Conservation (phyloP, 1,284 basidiomycete species). For the Paramarasmius palmivorus region DNA sequence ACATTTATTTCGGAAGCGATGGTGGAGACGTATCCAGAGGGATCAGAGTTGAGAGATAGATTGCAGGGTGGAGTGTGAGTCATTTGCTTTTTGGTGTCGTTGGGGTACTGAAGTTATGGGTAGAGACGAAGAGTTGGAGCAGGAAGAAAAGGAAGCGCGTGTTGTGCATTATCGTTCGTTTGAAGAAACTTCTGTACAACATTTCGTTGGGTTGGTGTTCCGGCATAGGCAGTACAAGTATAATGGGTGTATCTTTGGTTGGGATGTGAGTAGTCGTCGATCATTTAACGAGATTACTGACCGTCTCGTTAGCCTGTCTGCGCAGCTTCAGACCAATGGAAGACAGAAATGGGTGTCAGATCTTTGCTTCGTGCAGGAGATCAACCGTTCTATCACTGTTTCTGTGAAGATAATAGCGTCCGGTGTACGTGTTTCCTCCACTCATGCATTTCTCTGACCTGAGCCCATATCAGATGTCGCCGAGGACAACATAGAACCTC, state of each 20-base stretch:
- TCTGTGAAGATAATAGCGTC: constrained; percentile 37
- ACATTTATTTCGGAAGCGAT: constrained; percentile 15
- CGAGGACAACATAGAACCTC: constrained; percentile 39
- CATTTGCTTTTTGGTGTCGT: not conserved
- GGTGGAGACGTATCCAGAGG: constrained; percentile 6
- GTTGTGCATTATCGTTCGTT: constrained; percentile 27
- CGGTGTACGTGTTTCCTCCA: constrained; percentile 37
- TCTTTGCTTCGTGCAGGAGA: constrained; percentile 38
- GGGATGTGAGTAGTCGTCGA: constrained; percentile 45
- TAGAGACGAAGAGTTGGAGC: constrained; percentile 28
- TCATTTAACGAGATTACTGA: constrained; percentile 2
- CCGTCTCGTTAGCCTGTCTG: constrained; percentile 39
- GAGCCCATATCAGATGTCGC: constrained; percentile 35
- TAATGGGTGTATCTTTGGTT: constrained; percentile 49
- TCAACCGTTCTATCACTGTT: constrained; percentile 55
- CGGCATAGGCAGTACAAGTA: constrained; percentile 43
- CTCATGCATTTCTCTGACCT: not conserved
- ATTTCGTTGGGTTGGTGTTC: constrained; percentile 57
- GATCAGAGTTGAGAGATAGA: constrained; percentile 10
- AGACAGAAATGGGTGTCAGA: constrained; percentile 43
- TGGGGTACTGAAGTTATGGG: not conserved
- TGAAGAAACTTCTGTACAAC: constrained; percentile 28
- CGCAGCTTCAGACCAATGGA: constrained; percentile 44
- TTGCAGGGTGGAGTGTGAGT: not conserved
- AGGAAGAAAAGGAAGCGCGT: constrained; percentile 31